Evolutionary conservation across 768 basidiomycete genomes (phyloP).

Genomic region (Pleurotus tuoliensis): DNA sequence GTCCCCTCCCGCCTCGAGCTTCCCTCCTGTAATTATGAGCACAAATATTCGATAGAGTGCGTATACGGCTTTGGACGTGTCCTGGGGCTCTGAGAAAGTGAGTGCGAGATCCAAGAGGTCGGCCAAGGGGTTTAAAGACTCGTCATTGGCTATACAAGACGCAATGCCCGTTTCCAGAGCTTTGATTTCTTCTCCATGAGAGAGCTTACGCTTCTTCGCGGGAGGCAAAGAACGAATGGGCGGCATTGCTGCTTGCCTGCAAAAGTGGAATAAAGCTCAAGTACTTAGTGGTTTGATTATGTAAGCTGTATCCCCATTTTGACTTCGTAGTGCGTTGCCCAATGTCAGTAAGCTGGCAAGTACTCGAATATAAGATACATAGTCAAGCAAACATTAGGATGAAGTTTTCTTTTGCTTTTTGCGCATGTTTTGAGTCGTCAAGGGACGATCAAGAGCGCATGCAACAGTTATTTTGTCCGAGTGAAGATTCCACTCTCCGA

Average conservation of each 20-base stretch:
- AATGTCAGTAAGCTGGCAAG: too few relatives aligned
- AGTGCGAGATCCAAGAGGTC: constrained; percentile 66
- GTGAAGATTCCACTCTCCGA: constrained; percentile 45
- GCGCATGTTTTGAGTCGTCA: not conserved
- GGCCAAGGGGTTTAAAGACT: constrained; percentile 73
- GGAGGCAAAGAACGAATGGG: constrained; percentile 44
- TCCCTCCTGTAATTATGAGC: constrained; percentile 52
- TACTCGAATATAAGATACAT: too few relatives aligned
- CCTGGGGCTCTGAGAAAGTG: constrained; percentile 43
- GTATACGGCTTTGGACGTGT: constrained; percentile 73
- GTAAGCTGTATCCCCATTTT: too few relatives aligned
- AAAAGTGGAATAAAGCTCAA: too few relatives aligned
- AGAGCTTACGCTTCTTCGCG: constrained; percentile 47
- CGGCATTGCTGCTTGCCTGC: too few relatives aligned
- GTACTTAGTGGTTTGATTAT: too few relatives aligned
- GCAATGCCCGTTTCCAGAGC: constrained; percentile 55
- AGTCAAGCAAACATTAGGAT: too few relatives aligned
- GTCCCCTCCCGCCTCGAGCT: constrained; percentile 45
- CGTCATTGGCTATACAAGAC: constrained; percentile 44
- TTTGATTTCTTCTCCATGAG: constrained; percentile 33
- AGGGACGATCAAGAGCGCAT: not conserved
- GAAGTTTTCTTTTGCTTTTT: not conserved
- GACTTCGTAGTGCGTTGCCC: too few relatives aligned
- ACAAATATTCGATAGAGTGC: constrained; percentile 80
- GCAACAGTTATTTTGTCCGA: not conserved